Conservation (phyloP, 495 filamentous ascomycete species). For the Pyrenopolyporus hunteri region DNA sequence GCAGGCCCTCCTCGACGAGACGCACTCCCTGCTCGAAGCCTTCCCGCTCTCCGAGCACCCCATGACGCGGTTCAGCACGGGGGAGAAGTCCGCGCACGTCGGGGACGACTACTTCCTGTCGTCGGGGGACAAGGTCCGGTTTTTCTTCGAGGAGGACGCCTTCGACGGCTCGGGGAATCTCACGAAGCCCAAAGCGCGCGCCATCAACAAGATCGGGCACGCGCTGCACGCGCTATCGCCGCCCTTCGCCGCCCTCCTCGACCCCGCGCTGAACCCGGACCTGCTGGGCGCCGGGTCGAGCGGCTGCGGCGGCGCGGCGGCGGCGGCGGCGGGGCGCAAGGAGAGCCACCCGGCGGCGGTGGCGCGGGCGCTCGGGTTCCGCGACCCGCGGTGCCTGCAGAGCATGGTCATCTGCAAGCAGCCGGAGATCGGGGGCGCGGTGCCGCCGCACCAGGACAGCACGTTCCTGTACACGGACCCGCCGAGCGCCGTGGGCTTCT, state of each 20-base stretch:
- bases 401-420: constrained; percentile 99
- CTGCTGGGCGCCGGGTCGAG: constrained; percentile 34
- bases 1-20: constrained; percentile 71
- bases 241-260: constrained; percentile 69
- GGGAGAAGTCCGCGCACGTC: constrained; percentile 72
- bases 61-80: constrained; percentile 90
- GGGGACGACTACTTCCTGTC: constrained; percentile 94
- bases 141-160: constrained; percentile 95
- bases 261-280: constrained; percentile 50
- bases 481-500: constrained; percentile 89
- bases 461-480: constrained; percentile 93
- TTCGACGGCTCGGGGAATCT: constrained; percentile 66
- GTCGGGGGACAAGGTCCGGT: constrained; percentile 87
- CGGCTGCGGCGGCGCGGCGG: constrained; percentile 14
- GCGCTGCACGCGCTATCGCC: constrained; percentile 78
- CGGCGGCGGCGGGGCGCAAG: constrained; percentile 15
- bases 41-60: constrained; percentile 83
- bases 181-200: constrained; percentile 73
- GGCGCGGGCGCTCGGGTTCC: constrained; percentile 73
- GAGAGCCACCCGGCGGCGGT: constrained; percentile 61
- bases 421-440: constrained; percentile 89
- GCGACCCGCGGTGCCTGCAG: constrained; percentile 75
- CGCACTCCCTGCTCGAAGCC: constrained; percentile 70
- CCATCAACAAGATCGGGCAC: constrained; percentile 98
- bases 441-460: constrained; percentile 86